Base-by-base conservation (phyloP, 116 monocot genomes). In the Posidonia oceanica region DNA sequence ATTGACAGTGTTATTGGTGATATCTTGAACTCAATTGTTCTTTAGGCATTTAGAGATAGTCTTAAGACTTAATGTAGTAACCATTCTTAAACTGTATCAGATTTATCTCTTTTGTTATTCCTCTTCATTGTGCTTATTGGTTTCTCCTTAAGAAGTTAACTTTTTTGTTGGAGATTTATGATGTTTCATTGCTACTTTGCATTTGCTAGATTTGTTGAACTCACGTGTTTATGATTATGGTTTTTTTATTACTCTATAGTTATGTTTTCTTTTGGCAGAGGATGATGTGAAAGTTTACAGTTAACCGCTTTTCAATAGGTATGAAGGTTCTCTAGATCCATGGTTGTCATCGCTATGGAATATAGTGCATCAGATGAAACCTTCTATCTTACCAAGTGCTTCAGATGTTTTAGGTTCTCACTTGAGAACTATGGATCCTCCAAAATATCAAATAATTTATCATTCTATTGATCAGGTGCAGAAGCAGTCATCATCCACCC, bases 311-410 rank as follows among this genome's bases (percentile, higher is more conserved):
- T 52, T 74, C 58, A 63, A 18, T 64, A 94, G 94, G 69, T 91
- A 94, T 85, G 96, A 89, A 78, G 91, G 88, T 38, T 70, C 80
- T 61, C 59, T 91, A 4, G 96, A 91, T 75, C 87, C 87, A 55
- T 96, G 91, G 89, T 79, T 91, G 77, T 77, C 81, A 51, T 96
- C 96, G 48, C 71, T 96, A 68, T 91, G 91, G 91, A 82, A 76
- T 18, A 62, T 20, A 14, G 57, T 91, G 61, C 84, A 82, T 80
- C 74, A 78, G 77, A 64, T 72, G 36, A 76, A 77, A 54, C 78
- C 84, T 69, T 56, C 67, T 36, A 15, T 91, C 44, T 74, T 91
- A 75, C 91, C 89, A 60, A 79, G 80, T 68, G 71, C 73, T 64
- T 83, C 82, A 70, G 83, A 83, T 77, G 85, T 80, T 39, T 64